Percentiles rank a stretch among this genome's conserved stretches.
These are phyloP conservation scores for Berkeleyomyces basicola DNA, from an alignment of 2,329 filamentous ascomycete genomes.

Conservation along the genomic window DNA sequence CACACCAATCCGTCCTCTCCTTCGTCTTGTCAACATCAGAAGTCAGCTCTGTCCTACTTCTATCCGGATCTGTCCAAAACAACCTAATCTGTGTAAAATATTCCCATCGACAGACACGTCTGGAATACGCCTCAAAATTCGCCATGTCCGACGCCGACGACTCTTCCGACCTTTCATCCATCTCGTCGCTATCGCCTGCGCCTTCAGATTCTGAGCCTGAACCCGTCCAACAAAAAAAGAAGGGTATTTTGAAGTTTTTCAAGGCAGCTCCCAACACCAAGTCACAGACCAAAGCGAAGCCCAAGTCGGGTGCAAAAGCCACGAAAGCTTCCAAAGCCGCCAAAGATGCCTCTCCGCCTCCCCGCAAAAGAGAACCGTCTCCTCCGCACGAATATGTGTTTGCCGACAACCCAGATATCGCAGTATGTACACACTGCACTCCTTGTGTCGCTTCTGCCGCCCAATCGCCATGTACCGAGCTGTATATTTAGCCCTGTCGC, in stretches of 20 bases:
- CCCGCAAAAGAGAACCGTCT: constrained; percentile 67
- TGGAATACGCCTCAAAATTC: neutral
- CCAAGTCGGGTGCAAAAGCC: constrained; percentile 20
- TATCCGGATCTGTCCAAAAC: neutral
- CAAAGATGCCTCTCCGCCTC: constrained; percentile 45
- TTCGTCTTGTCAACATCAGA: neutral
- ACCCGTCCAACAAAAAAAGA: constrained; percentile 35
- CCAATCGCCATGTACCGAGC: constrained; percentile 18
- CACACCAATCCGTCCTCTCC: constrained; percentile 6
- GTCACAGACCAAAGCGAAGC: constrained; percentile 12
- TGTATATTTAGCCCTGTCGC: constrained; percentile 36
- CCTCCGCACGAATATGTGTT: constrained; percentile 81
- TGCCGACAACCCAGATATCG: constrained; percentile 81
- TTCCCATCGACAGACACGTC: neutral
- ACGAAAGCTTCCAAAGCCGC: constrained; percentile 20
- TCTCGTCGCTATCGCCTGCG: constrained; percentile 31
- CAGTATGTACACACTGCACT: constrained; percentile 44
- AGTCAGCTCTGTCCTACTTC: neutral
- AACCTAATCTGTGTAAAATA: neutral
- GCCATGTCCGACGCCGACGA: constrained; percentile 36
- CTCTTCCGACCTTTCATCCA: constrained; percentile 46
- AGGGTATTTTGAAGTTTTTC: constrained; percentile 51
- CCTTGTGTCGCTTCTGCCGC: neutral
- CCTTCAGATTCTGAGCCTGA: constrained; percentile 35
- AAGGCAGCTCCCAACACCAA: constrained; percentile 21